Evolutionary conservation across 345 rosid species (phyloP).

Genomic region (Cardamine chenopodiifolia): DNA sequence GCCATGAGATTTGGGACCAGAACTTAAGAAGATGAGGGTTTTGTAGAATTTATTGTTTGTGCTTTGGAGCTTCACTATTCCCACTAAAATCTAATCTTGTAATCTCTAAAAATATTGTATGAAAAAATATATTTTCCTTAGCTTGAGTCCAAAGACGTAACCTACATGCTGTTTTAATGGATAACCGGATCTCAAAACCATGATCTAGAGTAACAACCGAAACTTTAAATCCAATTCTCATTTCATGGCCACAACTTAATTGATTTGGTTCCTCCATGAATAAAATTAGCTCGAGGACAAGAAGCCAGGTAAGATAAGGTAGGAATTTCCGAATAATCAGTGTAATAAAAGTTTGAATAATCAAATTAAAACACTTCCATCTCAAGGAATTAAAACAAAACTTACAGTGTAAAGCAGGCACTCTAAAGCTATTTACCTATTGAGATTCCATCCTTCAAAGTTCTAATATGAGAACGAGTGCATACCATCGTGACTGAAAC

Average conservation of each 20-base stretch:
- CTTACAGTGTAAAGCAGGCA: slow-evolving; percentile 34
- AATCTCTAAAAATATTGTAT: not conserved
- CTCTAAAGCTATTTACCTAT: slow-evolving; percentile 44
- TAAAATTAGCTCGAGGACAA: not conserved
- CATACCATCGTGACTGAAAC: slow-evolving; percentile 21
- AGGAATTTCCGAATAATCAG: slow-evolving; percentile 1
- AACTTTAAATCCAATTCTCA: not conserved
- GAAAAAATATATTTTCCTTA: slow-evolving; percentile 10
- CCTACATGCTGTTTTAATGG: not conserved
- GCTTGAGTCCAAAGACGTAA: not conserved
- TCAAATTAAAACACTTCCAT: slow-evolving; percentile 30
- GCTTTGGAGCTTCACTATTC: not conserved
- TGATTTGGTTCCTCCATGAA: not conserved
- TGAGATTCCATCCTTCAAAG: slow-evolving; percentile 30
- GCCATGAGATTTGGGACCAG: slow-evolving; percentile 30
- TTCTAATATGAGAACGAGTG: slow-evolving; percentile 22
- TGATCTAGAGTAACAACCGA: not conserved
- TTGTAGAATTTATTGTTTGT: slow-evolving; percentile 11
- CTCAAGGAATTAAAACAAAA: slow-evolving; percentile 43
- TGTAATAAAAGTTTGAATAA: slow-evolving; percentile 20
- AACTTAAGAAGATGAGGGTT: not conserved
- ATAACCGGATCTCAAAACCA: not conserved
- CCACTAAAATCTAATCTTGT: slow-evolving; percentile 6
- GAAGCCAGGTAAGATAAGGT: not conserved
- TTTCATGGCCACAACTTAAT: not conserved